Conservation (phyloP, 1,139 yeast genomes). For the Protomyces arabidopsidicola region DNA sequence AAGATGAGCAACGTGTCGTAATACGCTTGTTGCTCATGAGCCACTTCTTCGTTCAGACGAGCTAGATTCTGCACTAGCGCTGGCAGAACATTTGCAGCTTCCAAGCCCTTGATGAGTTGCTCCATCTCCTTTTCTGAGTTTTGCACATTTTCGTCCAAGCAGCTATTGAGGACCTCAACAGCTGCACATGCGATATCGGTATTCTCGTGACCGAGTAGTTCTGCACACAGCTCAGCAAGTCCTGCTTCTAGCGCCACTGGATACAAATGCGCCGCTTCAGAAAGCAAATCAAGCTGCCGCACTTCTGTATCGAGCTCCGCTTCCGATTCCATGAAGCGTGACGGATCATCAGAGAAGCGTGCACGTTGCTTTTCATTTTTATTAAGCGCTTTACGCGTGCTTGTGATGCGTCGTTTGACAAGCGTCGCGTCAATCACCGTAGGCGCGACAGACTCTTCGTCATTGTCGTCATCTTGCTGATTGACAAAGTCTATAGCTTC, state of each 20-base stretch:
- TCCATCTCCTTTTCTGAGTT: conserved; percentile 27
- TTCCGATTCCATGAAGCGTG: conserved; percentile 37
- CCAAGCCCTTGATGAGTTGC: conserved; percentile 29
- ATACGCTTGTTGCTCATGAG: conserved; percentile 28
- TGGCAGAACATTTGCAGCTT: conserved; percentile 25
- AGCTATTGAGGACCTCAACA: conserved; percentile 36
- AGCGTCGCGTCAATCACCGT: conserved; percentile 1
- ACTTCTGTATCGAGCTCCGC: conserved; percentile 37
- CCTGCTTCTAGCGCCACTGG: conserved; percentile 35
- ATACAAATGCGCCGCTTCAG: conserved; percentile 36
- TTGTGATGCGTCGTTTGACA: conserved; percentile 34
- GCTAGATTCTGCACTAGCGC: conserved; percentile 30
- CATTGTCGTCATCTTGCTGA: conserved; percentile 12
- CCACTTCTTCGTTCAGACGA: conserved; percentile 31
- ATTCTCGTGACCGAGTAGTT: conserved; percentile 40
- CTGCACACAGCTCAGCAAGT: conserved; percentile 34
- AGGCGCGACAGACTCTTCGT: conserved; percentile 12
- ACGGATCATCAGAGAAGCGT: conserved; percentile 39
- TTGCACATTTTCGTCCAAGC: conserved; percentile 33
- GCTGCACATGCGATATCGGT: conserved; percentile 38
- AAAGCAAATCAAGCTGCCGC: conserved; percentile 38
- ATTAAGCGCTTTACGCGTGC: conserved; percentile 36
- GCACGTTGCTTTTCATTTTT: conserved; percentile 39
- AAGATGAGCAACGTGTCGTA: conserved; percentile 23
- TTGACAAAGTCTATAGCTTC: conserved; percentile 36